Percentiles rank a stretch among this genome's conserved stretches.
phyloP scores from a whole-genome alignment of 441 rosid genomes.

The Capsella rubella region DNA sequence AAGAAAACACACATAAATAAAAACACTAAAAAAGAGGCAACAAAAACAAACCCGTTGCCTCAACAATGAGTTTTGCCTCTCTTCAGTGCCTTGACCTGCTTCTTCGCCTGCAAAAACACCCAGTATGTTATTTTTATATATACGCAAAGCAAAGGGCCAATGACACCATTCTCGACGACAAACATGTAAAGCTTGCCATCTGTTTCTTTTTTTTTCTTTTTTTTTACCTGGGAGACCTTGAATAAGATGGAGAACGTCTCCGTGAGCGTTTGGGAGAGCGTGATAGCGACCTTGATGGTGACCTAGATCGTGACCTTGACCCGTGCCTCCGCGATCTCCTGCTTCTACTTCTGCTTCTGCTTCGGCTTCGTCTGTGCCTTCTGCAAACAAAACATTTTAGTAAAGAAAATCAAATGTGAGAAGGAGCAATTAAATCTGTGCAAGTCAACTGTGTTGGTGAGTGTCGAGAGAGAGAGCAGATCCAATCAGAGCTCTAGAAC shows the following conservation, averaged over 20 bases:
- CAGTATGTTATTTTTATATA: background rate
- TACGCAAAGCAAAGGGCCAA: background rate
- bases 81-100: slow-evolving; percentile 70
- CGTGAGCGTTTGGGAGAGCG: slow-evolving; percentile 45
- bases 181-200: slow-evolving; percentile 26
- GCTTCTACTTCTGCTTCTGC: slow-evolving; percentile 39
- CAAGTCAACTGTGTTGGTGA: background rate
- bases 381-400: slow-evolving; percentile 43
- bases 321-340: slow-evolving; percentile 56
- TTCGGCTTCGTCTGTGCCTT: slow-evolving; percentile 66
- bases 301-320: slow-evolving; percentile 64
- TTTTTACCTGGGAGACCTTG: slow-evolving; percentile 77
- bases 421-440: slow-evolving; percentile 5
- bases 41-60: slow-evolving; percentile 20
- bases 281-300: slow-evolving; percentile 48
- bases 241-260: slow-evolving; percentile 47
- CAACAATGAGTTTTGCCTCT: background rate
- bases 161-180: background rate
- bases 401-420: slow-evolving; percentile 31
- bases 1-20: slow-evolving; percentile 8
- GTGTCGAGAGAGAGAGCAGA: slow-evolving; percentile 20
- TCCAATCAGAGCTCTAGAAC: slow-evolving; percentile 33
- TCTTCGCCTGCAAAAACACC: slow-evolving; percentile 62
- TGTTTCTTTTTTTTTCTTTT: background rate
- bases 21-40: slow-evolving; percentile 11